A percentile compares a stretch with the other conserved stretches of the same genome.
Conservation (phyloP, 2,329 filamentous ascomycete genomes). For the Didymosphaeria variabile region DNA sequence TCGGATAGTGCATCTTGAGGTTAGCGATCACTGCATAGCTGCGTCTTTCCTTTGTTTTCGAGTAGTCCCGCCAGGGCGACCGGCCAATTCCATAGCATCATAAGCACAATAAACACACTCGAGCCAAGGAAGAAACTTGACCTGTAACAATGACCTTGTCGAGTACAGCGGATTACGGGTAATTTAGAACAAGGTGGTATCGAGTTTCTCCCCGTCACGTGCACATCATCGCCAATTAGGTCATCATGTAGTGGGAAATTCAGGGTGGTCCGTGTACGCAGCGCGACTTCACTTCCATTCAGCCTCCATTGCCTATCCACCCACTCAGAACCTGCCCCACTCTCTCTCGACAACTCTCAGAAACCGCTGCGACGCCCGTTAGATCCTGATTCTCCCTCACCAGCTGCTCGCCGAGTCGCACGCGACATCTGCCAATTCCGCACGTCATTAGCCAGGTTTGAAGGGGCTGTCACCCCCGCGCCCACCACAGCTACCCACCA, state of each 20-base stretch:
- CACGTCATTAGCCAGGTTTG: conserved; percentile 51
- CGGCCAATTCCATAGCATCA: background rate
- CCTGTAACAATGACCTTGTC: background rate
- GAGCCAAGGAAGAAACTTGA: background rate
- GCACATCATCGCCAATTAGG: conserved; percentile 2
- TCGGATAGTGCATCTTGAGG: conserved; percentile 18
- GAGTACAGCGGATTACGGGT: background rate
- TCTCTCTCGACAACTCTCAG: conserved; percentile 20
- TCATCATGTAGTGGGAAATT: conserved; percentile 12
- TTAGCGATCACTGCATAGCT: background rate
- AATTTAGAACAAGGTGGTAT: no score
- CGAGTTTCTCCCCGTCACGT: conserved; percentile 1
- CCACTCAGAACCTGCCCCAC: conserved; percentile 31
- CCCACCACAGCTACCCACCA: conserved; percentile 36
- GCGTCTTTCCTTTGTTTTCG: conserved; percentile 7
- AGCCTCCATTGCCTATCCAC: conserved; percentile 31
- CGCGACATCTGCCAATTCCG: conserved; percentile 22
- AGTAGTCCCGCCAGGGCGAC: conserved; percentile 1
- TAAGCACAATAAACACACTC: background rate
- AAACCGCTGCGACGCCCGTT: conserved; percentile 24
- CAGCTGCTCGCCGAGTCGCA: conserved; percentile 18
- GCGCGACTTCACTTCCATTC: conserved; percentile 16
- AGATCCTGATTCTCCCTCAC: conserved; percentile 7
- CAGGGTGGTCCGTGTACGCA: conserved; percentile 19
- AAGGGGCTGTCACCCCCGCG: conserved; percentile 48